These are phyloP conservation scores for Lachancea waltii DNA, from an alignment of 805 yeast genomes.

Conservation along the genomic window DNA sequence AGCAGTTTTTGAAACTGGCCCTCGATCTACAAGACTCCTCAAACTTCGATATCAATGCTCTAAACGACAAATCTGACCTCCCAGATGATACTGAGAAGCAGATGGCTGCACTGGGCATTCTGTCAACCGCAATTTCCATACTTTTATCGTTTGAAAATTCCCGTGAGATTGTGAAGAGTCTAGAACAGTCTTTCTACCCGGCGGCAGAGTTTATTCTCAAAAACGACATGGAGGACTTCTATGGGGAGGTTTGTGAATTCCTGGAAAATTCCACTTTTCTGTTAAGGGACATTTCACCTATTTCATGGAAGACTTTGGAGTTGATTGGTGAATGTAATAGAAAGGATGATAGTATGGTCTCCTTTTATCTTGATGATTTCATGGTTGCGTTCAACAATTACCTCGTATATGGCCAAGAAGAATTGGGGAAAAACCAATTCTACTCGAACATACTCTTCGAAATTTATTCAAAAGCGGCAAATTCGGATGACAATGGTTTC, in stretches of 20 bases:
- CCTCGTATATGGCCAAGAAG: conserved; percentile 52
- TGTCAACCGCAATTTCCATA: conserved; percentile 78
- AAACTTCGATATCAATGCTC: conserved; percentile 36
- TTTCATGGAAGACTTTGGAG: conserved; percentile 69
- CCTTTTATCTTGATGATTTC: conserved; percentile 68
- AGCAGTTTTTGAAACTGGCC: conserved; percentile 68
- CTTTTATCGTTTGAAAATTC: conserved; percentile 79
- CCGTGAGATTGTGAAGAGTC: conserved; percentile 49
- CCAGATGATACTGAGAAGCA: conserved; percentile 58
- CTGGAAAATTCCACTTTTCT: conserved; percentile 62
- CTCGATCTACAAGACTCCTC: conserved; percentile 62
- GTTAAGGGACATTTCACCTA: conserved; percentile 53
- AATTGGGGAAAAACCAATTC: conserved; percentile 41
- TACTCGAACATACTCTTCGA: conserved; percentile 45
- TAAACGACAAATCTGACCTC: conserved; percentile 29
- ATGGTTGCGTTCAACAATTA: conserved; percentile 69
- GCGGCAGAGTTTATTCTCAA: conserved; percentile 60
- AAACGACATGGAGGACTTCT: conserved; percentile 63
- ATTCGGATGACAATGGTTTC: conserved; percentile 42
- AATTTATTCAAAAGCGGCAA: conserved; percentile 40
- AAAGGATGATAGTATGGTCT: conserved; percentile 44
- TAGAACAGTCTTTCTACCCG: conserved; percentile 66
- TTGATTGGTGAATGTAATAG: conserved; percentile 36
- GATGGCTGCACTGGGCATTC: conserved; percentile 73
- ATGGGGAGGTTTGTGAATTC: conserved; percentile 71